Percentiles rank a stretch among this genome's conserved stretches.
phyloP scores from a whole-genome alignment of 2,329 filamentous ascomycete species.

The Fusarium sp. region DNA sequence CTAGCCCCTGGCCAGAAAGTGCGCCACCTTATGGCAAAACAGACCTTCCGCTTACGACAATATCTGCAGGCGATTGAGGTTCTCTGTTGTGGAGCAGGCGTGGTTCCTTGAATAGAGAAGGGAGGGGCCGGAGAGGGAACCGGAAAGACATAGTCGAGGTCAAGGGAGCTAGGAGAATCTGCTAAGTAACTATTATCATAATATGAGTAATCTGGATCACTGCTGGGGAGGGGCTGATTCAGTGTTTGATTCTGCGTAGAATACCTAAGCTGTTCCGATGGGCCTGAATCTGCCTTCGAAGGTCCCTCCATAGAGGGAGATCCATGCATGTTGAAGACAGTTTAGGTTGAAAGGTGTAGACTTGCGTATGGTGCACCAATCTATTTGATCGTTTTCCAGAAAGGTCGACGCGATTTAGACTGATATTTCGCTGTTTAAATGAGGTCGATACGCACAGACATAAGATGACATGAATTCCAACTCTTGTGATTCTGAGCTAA shows the following conservation, averaged over 20 bases:
- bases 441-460: fast-evolving
- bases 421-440: not conserved
- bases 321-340: fast-evolving
- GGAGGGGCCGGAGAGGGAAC: too few species aligned
- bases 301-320: fast-evolving
- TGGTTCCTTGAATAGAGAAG: too few species aligned
- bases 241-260: too few species aligned
- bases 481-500: fast-evolving
- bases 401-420: too few species aligned
- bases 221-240: too few species aligned
- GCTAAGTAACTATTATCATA: too few species aligned
- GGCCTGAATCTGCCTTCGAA: not conserved
- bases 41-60: not conserved
- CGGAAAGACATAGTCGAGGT: too few species aligned
- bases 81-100: not conserved
- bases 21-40: fast-evolving
- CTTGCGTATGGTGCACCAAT: too few species aligned
- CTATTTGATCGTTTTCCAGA: too few species aligned
- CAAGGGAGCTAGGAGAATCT: too few species aligned
- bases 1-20: fast-evolving
- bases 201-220: too few species aligned
- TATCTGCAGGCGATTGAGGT: not conserved
- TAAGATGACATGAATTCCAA: fast-evolving
- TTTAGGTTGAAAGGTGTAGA: fast-evolving
- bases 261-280: not conserved